These are phyloP conservation scores for Panus rudis DNA, from an alignment of 768 basidiomycete genomes.

Conservation along the genomic window DNA sequence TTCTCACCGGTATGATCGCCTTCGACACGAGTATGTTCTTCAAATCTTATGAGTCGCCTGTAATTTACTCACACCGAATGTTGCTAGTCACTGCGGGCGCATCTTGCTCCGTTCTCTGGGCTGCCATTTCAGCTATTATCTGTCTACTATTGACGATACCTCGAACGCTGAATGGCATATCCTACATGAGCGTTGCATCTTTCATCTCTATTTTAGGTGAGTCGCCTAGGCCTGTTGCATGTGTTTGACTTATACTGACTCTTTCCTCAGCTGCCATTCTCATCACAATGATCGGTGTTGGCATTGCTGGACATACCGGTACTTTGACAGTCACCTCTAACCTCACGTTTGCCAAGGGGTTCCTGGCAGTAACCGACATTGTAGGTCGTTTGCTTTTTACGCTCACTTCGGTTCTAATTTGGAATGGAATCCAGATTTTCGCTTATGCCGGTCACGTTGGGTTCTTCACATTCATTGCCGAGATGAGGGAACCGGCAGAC, in stretches of 20 bases:
- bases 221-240: neutral
- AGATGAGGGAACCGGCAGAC: conserved; percentile 25
- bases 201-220: conserved; percentile 22
- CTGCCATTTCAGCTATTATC: conserved; percentile 20
- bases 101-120: conserved; percentile 26
- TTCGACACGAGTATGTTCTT: conserved; percentile 22
- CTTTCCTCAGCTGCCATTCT: conserved; percentile 17
- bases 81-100: conserved; percentile 22
- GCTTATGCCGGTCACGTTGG: conserved; percentile 25
- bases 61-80: neutral
- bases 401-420: neutral
- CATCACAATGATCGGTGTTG: conserved; percentile 26
- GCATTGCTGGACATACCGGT: conserved; percentile 19
- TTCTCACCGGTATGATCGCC: conserved; percentile 24
- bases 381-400: conserved; percentile 10
- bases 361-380: conserved; percentile 25
- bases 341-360: conserved; percentile 19
- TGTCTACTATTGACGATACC: conserved; percentile 23
- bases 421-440: conserved; percentile 21
- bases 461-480: conserved; percentile 26
- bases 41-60: neutral
- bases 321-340: conserved; percentile 13
- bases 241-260: neutral
- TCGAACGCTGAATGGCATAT: conserved; percentile 22
- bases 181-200: conserved; percentile 23